Evolutionary conservation across 1,284 basidiomycete genomes (phyloP), one percentile per base, ranked within the genome.

Genomic region (Trametes pubescens): DNA sequence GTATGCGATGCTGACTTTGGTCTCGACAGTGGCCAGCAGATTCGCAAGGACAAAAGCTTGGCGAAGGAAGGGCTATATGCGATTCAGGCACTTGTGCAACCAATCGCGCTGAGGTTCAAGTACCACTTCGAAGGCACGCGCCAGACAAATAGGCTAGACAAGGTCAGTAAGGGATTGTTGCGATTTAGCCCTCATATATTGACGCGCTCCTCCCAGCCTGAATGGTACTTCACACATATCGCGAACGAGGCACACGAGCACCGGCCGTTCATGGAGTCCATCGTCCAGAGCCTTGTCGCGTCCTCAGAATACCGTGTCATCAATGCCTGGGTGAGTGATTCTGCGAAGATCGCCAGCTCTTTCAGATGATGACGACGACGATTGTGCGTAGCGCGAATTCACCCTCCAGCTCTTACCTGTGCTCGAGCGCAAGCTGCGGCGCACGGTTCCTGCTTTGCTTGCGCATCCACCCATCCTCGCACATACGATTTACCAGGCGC

Each of bases 161-260:
- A 98, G 86, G 94, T 92, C 51, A 32, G 75, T 69, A n/a, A 7
- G 10, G 11, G 11, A 16, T 14, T 43, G 32, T 14, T 14, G 6
- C 16, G 34, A 4, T 7, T 38, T 24, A 14, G n/a, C 51, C 32
- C 44, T 11, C 46, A 0, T 14, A n/a, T 14, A 24, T 35, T 21
- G n/a, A 13, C 60, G 24, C n/a, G 21, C 2, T 7, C 21, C 14
- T 24, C 44, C 9, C 72, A 96, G 93, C 97, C 97, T 0, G 98
- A 99, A 77, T 99, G 97, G 95, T 98, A 94, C 71, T 93, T 99
- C 71, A 91, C 94, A 2, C 94, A 98, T 75, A 84, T 99, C 18
- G 82, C 94, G 32, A 94, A 98, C 71, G 84, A 90, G 59, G 84
- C 88, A 37, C 93, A 94, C 71, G 92, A 95, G 65, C 95, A 97